phyloP scores from a whole-genome alignment of 2,329 filamentous ascomycete species.

The Pyrenophora graminea region DNA sequence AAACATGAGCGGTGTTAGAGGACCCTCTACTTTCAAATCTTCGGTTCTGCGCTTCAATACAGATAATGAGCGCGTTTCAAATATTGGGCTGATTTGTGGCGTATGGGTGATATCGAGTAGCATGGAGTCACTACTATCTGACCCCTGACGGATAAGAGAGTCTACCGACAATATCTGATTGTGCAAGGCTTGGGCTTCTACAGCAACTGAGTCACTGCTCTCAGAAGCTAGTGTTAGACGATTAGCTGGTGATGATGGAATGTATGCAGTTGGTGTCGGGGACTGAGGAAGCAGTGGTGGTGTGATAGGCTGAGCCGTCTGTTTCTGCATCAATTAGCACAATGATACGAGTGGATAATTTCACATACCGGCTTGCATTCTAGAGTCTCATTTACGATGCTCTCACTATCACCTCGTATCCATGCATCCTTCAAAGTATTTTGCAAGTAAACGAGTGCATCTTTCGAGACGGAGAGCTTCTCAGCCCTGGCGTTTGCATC shows the following conservation, averaged over 20 bases:
- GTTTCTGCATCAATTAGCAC: constrained; percentile 35
- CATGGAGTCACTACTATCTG: constrained; percentile 41
- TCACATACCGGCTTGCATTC: constrained; percentile 30
- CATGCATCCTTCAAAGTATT: constrained; percentile 34
- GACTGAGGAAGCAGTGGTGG: constrained; percentile 55
- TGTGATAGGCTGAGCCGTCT: constrained; percentile 42
- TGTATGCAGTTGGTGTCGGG: constrained; percentile 45
- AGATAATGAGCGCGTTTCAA: constrained; percentile 21
- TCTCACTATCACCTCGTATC: constrained; percentile 26
- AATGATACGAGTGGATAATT: background rate
- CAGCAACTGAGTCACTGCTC: constrained; percentile 37
- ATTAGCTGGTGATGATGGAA: constrained; percentile 47
- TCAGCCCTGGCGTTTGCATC: constrained; percentile 35
- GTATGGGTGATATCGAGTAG: constrained; percentile 34
- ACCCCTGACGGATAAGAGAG: constrained; percentile 37
- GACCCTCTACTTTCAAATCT: constrained; percentile 52
- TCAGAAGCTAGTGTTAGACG: constrained; percentile 46
- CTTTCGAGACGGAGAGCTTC: constrained; percentile 46
- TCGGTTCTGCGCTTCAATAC: constrained; percentile 39
- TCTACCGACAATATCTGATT: constrained; percentile 40
- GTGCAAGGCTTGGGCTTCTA: constrained; percentile 43
- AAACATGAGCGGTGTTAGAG: constrained; percentile 50
- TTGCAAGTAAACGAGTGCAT: constrained; percentile 45
- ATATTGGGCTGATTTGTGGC: constrained; percentile 24
- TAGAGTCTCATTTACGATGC: constrained; percentile 18